phyloP scores from a whole-genome alignment of 1,139 yeast genomes.

The Fermentozyma sake region DNA sequence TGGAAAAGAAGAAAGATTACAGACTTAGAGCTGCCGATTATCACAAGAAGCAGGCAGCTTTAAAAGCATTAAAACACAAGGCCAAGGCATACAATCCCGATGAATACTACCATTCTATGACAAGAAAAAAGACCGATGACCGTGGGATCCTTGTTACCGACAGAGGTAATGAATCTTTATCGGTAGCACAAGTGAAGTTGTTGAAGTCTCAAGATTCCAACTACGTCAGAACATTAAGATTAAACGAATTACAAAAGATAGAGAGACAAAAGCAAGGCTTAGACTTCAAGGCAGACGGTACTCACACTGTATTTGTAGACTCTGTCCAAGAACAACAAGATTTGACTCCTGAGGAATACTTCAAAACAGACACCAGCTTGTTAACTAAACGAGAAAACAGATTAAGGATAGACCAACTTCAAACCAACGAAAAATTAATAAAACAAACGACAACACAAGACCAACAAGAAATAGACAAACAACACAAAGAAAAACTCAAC shows the following conservation, averaged over 20 bases:
- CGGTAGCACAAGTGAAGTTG: constrained; percentile 72
- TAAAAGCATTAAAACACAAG: constrained; percentile 70
- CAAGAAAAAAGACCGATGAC: constrained; percentile 58
- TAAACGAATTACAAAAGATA: constrained; percentile 63
- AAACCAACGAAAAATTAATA: constrained; percentile 29
- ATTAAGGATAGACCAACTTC: constrained; percentile 58
- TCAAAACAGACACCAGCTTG: constrained; percentile 65
- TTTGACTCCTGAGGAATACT: constrained; percentile 62
- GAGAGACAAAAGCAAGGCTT: constrained; percentile 54
- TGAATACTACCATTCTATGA: constrained; percentile 95
- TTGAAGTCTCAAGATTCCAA: constrained; percentile 87
- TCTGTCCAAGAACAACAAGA: constrained; percentile 46
- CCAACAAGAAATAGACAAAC: constrained; percentile 34
- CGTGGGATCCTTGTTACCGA: constrained; percentile 64
- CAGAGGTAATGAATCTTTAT: constrained; percentile 59
- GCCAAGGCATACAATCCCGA: constrained; percentile 83
- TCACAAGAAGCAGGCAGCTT: constrained; percentile 82
- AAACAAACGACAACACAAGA: constrained; percentile 24
- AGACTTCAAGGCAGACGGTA: constrained; percentile 55
- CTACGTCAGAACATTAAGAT: constrained; percentile 73
- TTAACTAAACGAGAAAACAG: constrained; percentile 69
- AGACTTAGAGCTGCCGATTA: constrained; percentile 82
- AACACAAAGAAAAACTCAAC: constrained; percentile 54
- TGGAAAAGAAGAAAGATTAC: constrained; percentile 95
- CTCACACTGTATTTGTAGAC: constrained; percentile 85